Evolutionary conservation across 352 stramenopile genomes (phyloP).

Genomic region (Aphanomyces astaci): DNA sequence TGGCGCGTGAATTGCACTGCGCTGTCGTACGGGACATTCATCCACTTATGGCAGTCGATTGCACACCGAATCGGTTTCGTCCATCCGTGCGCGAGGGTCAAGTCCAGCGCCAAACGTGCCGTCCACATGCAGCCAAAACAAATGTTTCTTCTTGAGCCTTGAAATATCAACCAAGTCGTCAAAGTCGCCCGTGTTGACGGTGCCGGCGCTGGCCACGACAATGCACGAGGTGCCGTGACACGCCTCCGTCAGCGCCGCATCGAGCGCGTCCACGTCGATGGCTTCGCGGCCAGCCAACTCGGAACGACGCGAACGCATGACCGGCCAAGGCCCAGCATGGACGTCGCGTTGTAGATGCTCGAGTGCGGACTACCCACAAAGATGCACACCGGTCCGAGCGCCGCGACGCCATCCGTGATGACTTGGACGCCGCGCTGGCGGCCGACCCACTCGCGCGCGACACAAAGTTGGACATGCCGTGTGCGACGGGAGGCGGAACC

Average conservation of each 20-base stretch:
- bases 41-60: constrained; percentile 75
- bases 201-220: background rate
- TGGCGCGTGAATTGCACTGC: constrained; percentile 55
- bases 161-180: background rate
- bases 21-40: constrained; percentile 60
- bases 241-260: background rate
- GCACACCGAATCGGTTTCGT: constrained; percentile 60
- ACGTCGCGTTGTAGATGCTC: constrained; percentile 13
- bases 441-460: constrained; percentile 12
- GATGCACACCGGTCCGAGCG: background rate
- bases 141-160: background rate
- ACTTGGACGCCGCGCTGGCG: background rate
- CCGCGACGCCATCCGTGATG: background rate
- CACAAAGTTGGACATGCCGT: constrained; percentile 18
- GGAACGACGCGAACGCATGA: background rate
- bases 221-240: background rate
- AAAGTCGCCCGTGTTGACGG: constrained; percentile 17
- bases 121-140: constrained; percentile 55
- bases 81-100: constrained; percentile 38
- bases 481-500: constrained; percentile 6
- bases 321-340: constrained; percentile 12
- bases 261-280: constrained; percentile 8
- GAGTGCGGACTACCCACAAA: background rate
- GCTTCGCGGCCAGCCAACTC: constrained; percentile 2
- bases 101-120: constrained; percentile 51